Percentiles rank a stretch among this genome's conserved stretches.
phyloP scores from a whole-genome alignment of 805 yeast species.

The Metschnikowia henanensis region DNA sequence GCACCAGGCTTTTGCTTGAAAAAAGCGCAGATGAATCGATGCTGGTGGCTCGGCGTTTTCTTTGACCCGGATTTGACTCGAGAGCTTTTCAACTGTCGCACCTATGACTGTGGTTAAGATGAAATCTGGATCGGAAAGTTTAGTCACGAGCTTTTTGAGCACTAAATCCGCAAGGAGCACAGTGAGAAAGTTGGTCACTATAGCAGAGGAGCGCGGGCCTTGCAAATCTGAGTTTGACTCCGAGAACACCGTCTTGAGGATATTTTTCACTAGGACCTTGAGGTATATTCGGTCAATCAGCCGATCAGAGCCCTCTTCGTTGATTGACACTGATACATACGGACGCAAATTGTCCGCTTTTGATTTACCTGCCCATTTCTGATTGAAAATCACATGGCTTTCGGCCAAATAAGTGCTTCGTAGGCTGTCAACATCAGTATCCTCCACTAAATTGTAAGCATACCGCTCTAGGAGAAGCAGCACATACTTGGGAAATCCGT shows the following conservation, averaged over 20 bases:
- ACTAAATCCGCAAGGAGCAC: conserved; percentile 19
- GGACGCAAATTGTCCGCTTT: background rate
- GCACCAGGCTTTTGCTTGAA: background rate
- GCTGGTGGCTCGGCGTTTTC: background rate
- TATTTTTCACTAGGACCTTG: conserved; percentile 8
- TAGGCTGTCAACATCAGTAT: background rate
- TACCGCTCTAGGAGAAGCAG: background rate
- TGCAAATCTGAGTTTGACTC: background rate
- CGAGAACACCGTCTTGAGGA: conserved; percentile 9
- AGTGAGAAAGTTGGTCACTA: conserved; percentile 14
- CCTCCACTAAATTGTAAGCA: background rate
- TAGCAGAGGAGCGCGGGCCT: conserved; percentile 12
- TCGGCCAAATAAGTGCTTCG: conserved; percentile 8
- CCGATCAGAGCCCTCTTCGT: background rate
- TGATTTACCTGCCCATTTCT: background rate
- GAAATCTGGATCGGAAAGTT: conserved; percentile 16
- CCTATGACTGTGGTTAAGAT: conserved; percentile 8
- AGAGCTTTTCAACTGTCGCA: background rate
- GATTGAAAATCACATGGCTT: conserved; percentile 14
- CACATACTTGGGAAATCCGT: conserved; percentile 12
- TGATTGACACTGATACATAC: no score
- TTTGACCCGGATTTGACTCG: background rate
- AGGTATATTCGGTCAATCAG: conserved; percentile 7
- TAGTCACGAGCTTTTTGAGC: conserved; percentile 9
- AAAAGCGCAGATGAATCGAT: background rate